Conservation (phyloP, 805 yeast species). For the Wickerhamomyces canadensis region DNA sequence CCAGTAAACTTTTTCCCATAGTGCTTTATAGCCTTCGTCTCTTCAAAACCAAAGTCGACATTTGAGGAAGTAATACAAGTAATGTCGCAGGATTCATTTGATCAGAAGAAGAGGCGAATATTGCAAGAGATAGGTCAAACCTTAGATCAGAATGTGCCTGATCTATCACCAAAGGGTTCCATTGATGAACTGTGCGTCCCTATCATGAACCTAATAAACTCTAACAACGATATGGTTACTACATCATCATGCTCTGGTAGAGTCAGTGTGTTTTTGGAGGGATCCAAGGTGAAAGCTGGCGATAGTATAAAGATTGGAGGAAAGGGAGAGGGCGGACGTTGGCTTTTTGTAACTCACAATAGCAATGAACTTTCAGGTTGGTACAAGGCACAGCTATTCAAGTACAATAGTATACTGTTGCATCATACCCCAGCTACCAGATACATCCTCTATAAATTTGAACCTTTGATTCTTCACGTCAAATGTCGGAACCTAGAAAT, state of each 20-base stretch:
- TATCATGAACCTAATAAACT: conserved; percentile 61
- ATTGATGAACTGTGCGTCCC: conserved; percentile 75
- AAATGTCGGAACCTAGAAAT: conserved; percentile 57
- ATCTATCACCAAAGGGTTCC: conserved; percentile 83
- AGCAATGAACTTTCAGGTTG: conserved; percentile 41
- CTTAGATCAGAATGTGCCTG: conserved; percentile 37
- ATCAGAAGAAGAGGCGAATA: conserved; percentile 56
- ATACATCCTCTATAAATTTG: conserved; percentile 69
- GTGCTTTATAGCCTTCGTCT: too few species aligned
- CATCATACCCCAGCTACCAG: conserved; percentile 31
- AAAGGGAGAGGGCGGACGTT: conserved; percentile 82
- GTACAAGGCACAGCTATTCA: conserved; percentile 30
- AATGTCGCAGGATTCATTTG: conserved; percentile 43
- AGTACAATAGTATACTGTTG: conserved; percentile 10
- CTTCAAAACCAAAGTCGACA: too few species aligned
- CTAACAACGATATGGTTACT: conserved; percentile 64
- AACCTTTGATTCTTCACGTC: conserved; percentile 81
- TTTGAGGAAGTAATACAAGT: too few species aligned
- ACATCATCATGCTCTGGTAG: conserved; percentile 89
- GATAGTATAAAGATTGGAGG: conserved; percentile 54
- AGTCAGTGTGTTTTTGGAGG: conserved; percentile 77
- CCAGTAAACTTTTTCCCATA: too few species aligned
- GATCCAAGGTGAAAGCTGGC: conserved; percentile 38
- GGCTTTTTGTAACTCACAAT: conserved; percentile 79
- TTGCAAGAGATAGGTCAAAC: conserved; percentile 45